phyloP scores from a whole-genome alignment of 2,329 filamentous ascomycete species.

The Hypomyces perniciosus region DNA sequence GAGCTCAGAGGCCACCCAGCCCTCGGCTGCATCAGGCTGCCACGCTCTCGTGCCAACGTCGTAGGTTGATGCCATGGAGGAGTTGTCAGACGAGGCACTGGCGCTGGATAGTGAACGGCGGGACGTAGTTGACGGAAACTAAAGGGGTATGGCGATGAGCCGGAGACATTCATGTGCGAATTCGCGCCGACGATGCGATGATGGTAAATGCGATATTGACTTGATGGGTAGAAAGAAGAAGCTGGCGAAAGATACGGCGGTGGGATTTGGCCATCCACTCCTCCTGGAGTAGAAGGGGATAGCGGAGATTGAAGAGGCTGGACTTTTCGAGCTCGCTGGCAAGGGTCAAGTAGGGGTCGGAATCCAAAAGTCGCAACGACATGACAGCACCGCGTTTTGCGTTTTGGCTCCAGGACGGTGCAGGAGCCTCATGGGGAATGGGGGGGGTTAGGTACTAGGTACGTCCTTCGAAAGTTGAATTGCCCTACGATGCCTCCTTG shows the following conservation, averaged over 20 bases:
- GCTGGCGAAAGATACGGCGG: constrained; percentile 12
- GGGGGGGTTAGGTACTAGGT: not conserved
- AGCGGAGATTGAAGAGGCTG: constrained; percentile 9
- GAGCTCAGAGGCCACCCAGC: constrained; percentile 96
- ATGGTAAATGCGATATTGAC: constrained; percentile 6
- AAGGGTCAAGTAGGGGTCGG: constrained; percentile 8
- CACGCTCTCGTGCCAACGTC: constrained; percentile 96
- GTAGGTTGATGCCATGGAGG: constrained; percentile 81
- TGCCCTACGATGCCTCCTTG: no score
- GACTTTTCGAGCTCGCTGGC: constrained; percentile 9
- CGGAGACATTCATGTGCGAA: constrained; percentile 11
- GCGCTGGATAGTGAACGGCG: not conserved
- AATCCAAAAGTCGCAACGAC: not conserved
- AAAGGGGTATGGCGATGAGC: constrained; percentile 7
- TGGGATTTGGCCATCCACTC: constrained; percentile 9
- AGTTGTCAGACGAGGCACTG: not conserved
- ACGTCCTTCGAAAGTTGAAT: not conserved
- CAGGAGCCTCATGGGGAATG: not conserved
- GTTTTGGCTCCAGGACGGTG: not conserved
- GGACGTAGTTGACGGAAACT: not conserved
- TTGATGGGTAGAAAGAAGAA: constrained; percentile 13
- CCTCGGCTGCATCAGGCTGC: constrained; percentile 94
- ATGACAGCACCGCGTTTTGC: not conserved
- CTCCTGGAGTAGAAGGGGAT: constrained; percentile 9
- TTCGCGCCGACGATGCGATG: constrained; percentile 1